phyloP scores from a whole-genome alignment of 78 protist species.

The Dictyostelium purpureum region DNA sequence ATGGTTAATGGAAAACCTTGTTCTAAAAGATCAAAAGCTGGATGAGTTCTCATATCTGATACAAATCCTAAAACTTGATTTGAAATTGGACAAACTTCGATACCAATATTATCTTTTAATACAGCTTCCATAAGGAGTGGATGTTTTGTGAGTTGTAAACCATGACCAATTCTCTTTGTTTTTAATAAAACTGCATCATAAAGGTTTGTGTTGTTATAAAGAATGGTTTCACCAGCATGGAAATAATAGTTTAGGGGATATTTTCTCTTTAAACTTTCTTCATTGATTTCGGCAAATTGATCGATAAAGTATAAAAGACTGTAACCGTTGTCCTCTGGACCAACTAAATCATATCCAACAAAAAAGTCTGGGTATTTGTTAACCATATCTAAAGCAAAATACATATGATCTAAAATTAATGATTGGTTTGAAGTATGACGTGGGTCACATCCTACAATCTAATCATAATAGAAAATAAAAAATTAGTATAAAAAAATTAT shows the following conservation, averaged over 20 bases:
- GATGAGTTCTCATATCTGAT: slow-evolving; percentile 73
- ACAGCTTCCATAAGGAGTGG: slow-evolving; percentile 52
- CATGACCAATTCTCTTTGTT: slow-evolving; percentile 88
- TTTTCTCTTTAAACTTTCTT: background rate
- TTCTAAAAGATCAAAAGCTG: slow-evolving; percentile 44
- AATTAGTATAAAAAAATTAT: too few species aligned
- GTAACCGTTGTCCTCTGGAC: slow-evolving; percentile 86
- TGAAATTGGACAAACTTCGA: slow-evolving; percentile 87
- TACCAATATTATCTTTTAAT: slow-evolving; percentile 26
- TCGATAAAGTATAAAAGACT: slow-evolving; percentile 73
- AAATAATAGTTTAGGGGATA: slow-evolving; percentile 65
- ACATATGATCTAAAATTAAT: slow-evolving; percentile 8
- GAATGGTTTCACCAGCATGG: slow-evolving; percentile 85
- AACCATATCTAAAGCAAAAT: background rate
- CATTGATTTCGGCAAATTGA: slow-evolving; percentile 16
- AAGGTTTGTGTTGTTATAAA: slow-evolving; percentile 80
- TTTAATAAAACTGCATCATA: slow-evolving; percentile 83
- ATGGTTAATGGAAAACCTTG: slow-evolving; percentile 73
- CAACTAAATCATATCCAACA: slow-evolving; percentile 86
- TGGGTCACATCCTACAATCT: slow-evolving; percentile 36
- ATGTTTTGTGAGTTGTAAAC: slow-evolving; percentile 56
- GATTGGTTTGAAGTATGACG: background rate
- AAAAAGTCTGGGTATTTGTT: slow-evolving; percentile 51
- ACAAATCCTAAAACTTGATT: slow-evolving; percentile 84
- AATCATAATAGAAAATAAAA: too few species aligned